Evolutionary conservation across 352 stramenopile species (phyloP).

Genomic region (Pythium aristosporum): DNA sequence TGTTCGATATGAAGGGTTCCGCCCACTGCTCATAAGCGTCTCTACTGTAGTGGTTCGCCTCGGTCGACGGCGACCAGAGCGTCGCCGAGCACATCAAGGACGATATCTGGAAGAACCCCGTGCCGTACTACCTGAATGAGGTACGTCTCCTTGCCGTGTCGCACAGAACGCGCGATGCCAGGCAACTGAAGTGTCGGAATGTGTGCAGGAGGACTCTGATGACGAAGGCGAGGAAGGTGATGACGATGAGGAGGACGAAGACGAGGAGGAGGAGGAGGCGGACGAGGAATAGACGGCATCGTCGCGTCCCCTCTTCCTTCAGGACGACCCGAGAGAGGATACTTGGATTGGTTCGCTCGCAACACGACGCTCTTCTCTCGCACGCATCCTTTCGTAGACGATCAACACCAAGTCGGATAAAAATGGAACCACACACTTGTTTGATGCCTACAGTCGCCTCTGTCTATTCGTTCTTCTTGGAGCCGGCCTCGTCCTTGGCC

Average conservation of each 20-base stretch:
- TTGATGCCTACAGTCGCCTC: conserved; percentile 11
- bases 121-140: conserved; percentile 50
- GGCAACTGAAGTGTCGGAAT: background rate
- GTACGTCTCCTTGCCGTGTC: conserved; percentile 3
- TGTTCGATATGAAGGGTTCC: background rate
- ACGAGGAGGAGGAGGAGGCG: conserved; percentile 37
- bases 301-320: background rate
- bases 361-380: background rate
- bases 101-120: conserved; percentile 73
- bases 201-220: conserved; percentile 33
- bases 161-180: background rate
- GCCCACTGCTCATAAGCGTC: background rate
- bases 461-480: conserved; percentile 26
- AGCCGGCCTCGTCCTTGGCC: conserved; percentile 35
- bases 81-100: conserved; percentile 80
- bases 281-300: conserved; percentile 29
- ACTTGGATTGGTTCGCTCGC: background rate
- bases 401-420: background rate
- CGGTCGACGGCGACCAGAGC: conserved; percentile 54
- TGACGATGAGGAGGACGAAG: conserved; percentile 35
- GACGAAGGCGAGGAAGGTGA: conserved; percentile 17
- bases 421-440: conserved; percentile 17
- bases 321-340: too few relatives aligned
- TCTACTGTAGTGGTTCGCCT: conserved; percentile 57
- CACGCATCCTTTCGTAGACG: background rate